Evolutionary conservation across 257 asterid species (phyloP).

Genomic region (Nicotiana obtusifolia): DNA sequence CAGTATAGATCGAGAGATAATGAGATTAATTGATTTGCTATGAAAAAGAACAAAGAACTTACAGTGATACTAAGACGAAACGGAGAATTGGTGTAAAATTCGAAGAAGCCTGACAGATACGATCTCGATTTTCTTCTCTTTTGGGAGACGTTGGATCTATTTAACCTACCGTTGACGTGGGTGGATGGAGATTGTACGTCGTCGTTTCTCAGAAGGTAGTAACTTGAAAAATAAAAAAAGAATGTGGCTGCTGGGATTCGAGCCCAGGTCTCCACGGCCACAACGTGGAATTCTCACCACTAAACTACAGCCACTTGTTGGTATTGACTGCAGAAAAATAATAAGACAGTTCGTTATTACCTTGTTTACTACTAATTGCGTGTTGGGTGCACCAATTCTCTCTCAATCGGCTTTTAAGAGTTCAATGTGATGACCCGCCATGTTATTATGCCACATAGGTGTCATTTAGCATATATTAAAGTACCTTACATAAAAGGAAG

Average conservation of each 20-base stretch:
- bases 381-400: too few relatives aligned
- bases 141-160: background rate
- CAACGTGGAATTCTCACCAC: slow-evolving; percentile 99
- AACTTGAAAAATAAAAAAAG: fast-evolving
- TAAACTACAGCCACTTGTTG: slow-evolving; percentile 76
- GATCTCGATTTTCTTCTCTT: background rate
- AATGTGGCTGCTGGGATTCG: slow-evolving; percentile 99
- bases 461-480: too few relatives aligned
- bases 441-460: too few relatives aligned
- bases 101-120: background rate
- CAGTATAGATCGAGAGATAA: background rate
- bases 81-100: background rate
- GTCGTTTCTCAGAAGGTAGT: background rate
- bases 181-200: fast-evolving
- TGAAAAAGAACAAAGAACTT: background rate
- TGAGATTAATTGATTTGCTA: too few relatives aligned
- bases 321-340: too few relatives aligned
- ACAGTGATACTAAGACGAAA: background rate
- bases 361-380: too few relatives aligned
- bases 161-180: background rate
- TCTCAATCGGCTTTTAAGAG: too few relatives aligned
- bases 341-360: too few relatives aligned
- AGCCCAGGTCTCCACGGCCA: slow-evolving; percentile 99
- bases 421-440: too few relatives aligned
- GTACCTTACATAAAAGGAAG: too few relatives aligned